Base-by-base conservation (phyloP, 176 grass and related monocot species). In the Chloris gayana region DNA sequence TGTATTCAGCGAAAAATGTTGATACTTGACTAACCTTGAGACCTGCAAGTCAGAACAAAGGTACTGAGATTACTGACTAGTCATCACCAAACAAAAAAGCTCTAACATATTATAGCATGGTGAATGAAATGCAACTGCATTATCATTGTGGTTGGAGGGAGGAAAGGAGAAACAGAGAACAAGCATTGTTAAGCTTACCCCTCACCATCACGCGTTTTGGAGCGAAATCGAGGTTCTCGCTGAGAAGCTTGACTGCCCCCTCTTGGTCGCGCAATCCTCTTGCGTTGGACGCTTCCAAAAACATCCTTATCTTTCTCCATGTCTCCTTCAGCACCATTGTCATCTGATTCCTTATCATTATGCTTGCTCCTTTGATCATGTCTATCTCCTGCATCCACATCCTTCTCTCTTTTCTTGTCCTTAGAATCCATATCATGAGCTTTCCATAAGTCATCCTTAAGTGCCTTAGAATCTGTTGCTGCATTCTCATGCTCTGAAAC, bases 251-350 rank as follows among this genome's bases (percentile, higher is more conserved):
- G 90, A 80, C 88, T 66, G 78, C 83, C 87, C 37, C 81, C 91
- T 69, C 87, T 94, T 30, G 94, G 57, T 37, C 85, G 77, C 9
- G 84, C 64, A 83, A 93, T 84, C 42, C 87, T 91, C 83, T 74
- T 86, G 37, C 87, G 74, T 62, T 93, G 92, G 22, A 89, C 71
- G 80, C 78, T 89, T 82, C 87, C 85, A 85, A 92, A 94, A 59
- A 33, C 74, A 68, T 94, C 92, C 75, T 98, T 92, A 42, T 94
- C 92, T 80, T 98, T 98, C 60, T 98, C 95, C 54, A 65, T 69
- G 85, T 94, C 95, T 22, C 77, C 92, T 76, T 86, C 88, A 34
- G 77, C 67, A 53, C 75, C 83, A 60, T 78, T 85, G 74, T 98
- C 95, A 73, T 88, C 92, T 38, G 74, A 91, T 73, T 98, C 90